Evolutionary conservation across 768 basidiomycete species (phyloP), one percentile per base, ranked within the genome.

Genomic region (Tricholoma flavovirens): DNA sequence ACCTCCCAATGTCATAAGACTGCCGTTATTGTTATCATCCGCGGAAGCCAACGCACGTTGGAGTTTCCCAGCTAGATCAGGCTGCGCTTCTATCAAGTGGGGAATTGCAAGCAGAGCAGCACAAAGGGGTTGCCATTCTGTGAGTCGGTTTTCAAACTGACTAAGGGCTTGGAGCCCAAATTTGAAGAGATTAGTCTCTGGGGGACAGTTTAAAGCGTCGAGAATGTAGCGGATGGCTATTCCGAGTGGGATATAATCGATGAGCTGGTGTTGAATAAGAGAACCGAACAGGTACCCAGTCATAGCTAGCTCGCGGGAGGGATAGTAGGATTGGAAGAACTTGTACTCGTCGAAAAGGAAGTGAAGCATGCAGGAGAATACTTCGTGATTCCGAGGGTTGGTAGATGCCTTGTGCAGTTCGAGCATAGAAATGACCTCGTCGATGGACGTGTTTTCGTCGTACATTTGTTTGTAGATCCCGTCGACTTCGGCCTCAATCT

Each of bases 271-370:
- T 62, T 97, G 91, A 62, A 99, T 97, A 64, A 99, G 82, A 29
- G 93, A 94, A 32, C 97, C 97, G 60, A 98, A 98, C 26, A 99
- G 82, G 66, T 93, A 88, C 48, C 91, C 97, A 6, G 97, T 98
- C 86, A 98, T 93, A 52, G 87, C 85, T 46, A 98, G 80, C 73
- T 98, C 94, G 61, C 94, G 89, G 36, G 90, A 79, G 22, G 97
- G 97, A 65, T 93, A 93, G 72, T 88, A 97, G 38, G 90, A 88
- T 67, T 96, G 93, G 83, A 98, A 97, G 79, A 98, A 99, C 66
- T 94, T 95, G 84, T 97, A 97, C 74, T 99, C 97, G 83, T 98
- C 97, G 73, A 99, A 98, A 43, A 99, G 83, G 78, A 97, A 96
- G 75, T 98, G 95, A 51, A 99, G 87, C 86, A 97, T 97, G 83